phyloP scores from a whole-genome alignment of 2,329 filamentous ascomycete genomes.

The Fusarium austroafricanum region DNA sequence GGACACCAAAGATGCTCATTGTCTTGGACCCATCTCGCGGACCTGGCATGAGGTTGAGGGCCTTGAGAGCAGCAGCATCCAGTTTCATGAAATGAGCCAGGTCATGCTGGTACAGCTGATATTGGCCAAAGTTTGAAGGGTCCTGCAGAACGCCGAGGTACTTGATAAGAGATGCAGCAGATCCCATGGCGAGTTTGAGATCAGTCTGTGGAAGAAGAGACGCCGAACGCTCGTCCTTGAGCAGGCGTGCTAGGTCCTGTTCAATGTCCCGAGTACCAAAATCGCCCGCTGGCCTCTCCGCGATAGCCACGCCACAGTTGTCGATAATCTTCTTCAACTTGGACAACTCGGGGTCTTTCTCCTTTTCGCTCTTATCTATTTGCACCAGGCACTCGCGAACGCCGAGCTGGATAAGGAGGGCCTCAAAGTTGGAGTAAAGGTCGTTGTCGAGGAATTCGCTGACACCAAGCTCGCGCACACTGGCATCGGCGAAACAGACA shows the following conservation, averaged over 20 bases:
- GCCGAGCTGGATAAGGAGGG: conserved; percentile 93
- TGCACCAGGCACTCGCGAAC: conserved; percentile 95
- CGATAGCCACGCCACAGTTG: conserved; percentile 89
- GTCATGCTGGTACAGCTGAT: conserved; percentile 96
- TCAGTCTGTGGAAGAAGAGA: conserved; percentile 88
- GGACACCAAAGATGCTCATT: conserved; percentile 93
- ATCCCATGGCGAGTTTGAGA: conserved; percentile 94
- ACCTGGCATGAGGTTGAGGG: conserved; percentile 96
- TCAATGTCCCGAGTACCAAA: conserved; percentile 94
- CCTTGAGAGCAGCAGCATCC: conserved; percentile 92
- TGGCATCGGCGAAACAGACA: conserved; percentile 97
- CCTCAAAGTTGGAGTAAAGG: conserved; percentile 97
- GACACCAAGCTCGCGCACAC: conserved; percentile 92
- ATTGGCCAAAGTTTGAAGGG: conserved; percentile 94
- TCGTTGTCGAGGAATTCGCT: conserved; percentile 99
- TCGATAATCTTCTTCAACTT: conserved; percentile 92
- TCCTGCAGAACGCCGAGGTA: conserved; percentile 93
- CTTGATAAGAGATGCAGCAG: conserved; percentile 92
- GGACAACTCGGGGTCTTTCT: conserved; percentile 86
- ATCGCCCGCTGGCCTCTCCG: conserved; percentile 80
- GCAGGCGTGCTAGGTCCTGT: conserved; percentile 86
- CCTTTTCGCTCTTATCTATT: conserved; percentile 80
- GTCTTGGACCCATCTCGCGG: conserved; percentile 94
- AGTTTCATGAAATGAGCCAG: conserved; percentile 98
- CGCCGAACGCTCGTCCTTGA: conserved; percentile 86